Conservation (phyloP, 2,329 filamentous ascomycete species). For the Trichoderma endophyticum region DNA sequence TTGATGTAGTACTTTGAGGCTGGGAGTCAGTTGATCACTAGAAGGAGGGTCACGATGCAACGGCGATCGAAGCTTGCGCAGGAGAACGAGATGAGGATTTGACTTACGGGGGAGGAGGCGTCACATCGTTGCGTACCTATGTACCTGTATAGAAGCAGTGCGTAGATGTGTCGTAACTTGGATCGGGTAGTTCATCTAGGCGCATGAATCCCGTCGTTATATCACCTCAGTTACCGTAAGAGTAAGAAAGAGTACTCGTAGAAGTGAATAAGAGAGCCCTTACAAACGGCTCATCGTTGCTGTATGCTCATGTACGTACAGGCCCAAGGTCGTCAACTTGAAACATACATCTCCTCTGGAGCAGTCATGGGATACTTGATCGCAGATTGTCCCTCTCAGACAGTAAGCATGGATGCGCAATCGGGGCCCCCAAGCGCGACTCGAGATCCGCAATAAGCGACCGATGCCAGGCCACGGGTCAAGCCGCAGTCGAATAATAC, state of each 20-base stretch:
- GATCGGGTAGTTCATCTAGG: neutral
- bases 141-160: neutral
- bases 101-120: neutral
- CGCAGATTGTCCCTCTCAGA: neutral
- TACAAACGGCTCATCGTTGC: neutral
- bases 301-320: neutral
- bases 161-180: neutral
- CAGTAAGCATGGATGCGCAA: neutral
- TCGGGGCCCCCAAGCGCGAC: neutral
- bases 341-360: neutral
- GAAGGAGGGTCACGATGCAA: conserved; percentile 12
- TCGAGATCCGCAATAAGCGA: neutral
- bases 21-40: conserved; percentile 2
- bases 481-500: neutral
- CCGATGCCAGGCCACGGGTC: neutral
- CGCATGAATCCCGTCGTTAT: neutral
- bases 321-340: neutral
- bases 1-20: neutral
- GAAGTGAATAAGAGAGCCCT: neutral
- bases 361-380: neutral
- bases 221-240: neutral
- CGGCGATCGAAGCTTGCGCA: conserved; percentile 20
- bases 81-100: conserved; percentile 3
- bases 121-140: neutral
- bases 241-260: neutral